Base-by-base conservation (phyloP, 2,329 filamentous ascomycete genomes). In the Xylaria arbuscula region DNA sequence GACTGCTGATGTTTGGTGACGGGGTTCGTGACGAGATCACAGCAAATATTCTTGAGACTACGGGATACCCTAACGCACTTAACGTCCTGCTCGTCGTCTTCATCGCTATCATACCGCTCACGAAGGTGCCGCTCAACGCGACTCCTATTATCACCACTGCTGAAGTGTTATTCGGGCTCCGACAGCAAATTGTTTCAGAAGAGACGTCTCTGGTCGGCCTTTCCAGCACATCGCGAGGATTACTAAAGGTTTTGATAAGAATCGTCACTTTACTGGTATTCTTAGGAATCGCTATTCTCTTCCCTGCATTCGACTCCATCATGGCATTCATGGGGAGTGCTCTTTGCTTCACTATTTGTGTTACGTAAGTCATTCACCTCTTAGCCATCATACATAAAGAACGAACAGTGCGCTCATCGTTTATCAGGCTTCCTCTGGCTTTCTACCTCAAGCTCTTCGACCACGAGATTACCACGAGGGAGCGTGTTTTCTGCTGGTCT, bases 1-100 rank as follows among this genome's bases (percentile, higher is more conserved):
- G 96, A 47, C 87, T 96, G 66, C 86, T 98, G 72, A 98, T 99
- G 95, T 99, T 98, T 79, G 95, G 95, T 69, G 92, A 97, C 73
- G 86, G 83, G n/a, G 93, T 97, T 62, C 87, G 87, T 65, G 94
- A 97, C 71, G 93, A 97, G 79, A 90, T 98, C 78, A 98, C 96
- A 0, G 91, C 92, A 76, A 98, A 97, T 81, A 91, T 99, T 68
- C 88, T 98, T 72, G 84, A 87, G 61, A 91, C 89, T 0, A 80
- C 86, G 6, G 91, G 90, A 62, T 98, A 97, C 77, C 93, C 95
- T 0, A 82, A 87, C 13, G 85, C 83, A 1, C 80, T 97, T 48
- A 93, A 90, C n/a, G 81, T 95, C 55, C 84, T 95, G 72, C 92
- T 98, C 79, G 93, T 93, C 72, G 84, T 93, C 70, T 95, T 94